Evolutionary conservation across 768 basidiomycete species (phyloP), one percentile per base, ranked within the genome.

Genomic region (Peribolospora kevripleyi): DNA sequence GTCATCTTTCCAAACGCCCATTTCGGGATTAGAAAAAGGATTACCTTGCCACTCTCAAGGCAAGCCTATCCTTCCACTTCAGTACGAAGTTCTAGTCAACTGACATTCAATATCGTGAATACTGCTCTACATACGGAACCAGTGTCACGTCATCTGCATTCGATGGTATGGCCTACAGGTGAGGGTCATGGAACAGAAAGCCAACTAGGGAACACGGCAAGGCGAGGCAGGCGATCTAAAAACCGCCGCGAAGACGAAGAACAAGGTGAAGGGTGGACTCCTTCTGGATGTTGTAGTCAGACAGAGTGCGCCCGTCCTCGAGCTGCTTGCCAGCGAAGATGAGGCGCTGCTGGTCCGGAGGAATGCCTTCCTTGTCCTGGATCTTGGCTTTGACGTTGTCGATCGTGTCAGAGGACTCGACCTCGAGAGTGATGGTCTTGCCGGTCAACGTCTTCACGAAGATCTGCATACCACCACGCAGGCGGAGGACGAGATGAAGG

Each of bases 371-470:
- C 72, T 88, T 90, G 67, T 88, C 85, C 67, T 88, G 85, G 50
- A 91, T 88, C 76, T 87, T 88, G 47, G 81, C 79, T 74, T 88
- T 88, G 36, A 88, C 84, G 61, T 87, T 85, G 65, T 90, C 86
- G 63, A 91, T 88, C 8, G 86, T 88, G 66, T 88, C 84, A 0
- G 81, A 84, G 0, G 85, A 87, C 68, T 90, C 85, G 48, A 90
- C 87, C 65, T 91, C 87, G n/a, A 90, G 67, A 13, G 82, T 84
- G 68, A 85, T 84, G 39, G 84, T 86, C 79, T 86, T 85, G 57
- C 84, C 82, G 5, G 83, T 85, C 48, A 85, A 70, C 25, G 82
- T 84, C 74, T 87, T 87, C 48, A 87, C 79, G 73, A 81, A 81
- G 68, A 81, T 81, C 70, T 77, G 76, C 76, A 77, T 77, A 77